Base-by-base conservation (phyloP, 805 yeast genomes). In the Candida incommunis region DNA sequence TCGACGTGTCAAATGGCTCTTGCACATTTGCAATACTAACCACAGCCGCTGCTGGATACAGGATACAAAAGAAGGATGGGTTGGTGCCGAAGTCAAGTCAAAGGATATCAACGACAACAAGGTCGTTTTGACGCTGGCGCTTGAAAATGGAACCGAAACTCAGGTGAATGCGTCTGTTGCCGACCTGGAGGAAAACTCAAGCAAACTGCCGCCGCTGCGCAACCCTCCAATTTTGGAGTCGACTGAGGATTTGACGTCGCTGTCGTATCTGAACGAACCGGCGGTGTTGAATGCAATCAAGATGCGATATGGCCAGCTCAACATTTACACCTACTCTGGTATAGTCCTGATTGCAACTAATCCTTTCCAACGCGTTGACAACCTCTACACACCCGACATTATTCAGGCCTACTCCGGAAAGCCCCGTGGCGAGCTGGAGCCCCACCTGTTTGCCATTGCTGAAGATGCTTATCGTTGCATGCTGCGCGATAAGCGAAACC, bases 391-490 rank as follows among this genome's bases (percentile, higher is more conserved):
- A 2, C 84, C 82, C 35, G 95, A 90, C 55, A 83, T 90, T 62
- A 86, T 90, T 48, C 96, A 90, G 63, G 90, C 95, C 18, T 90
- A 90, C 61, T 86, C 95, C 7, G 94, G 95, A 22, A 84, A 82
- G 58, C 76, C 84, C 57, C 74, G 96, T 59, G 97, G 96, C 41
- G 97, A 90, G 62, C 75, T 86, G 52, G 97, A 92, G 57, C 98
- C 98, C 3, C 98, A 90, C 69, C 70, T 90, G 59, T 90, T 90
- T 63, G 96, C 96, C 41, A 90, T 90, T 54, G 97, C 98, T 23
- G 97, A 88, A 64, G 96, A 92, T 57, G 96, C 97, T 3, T 88
- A 87, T 62, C 74, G 95, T 56, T 81, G 94, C 59, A 90, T 90
- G 98, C 82, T 83, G 57, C 72, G 80, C 42, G 94, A 86, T 55